Evolutionary conservation across 345 rosid genomes (phyloP), one percentile per base, ranked within the genome.

Genomic region (Euphorbia peplus): DNA sequence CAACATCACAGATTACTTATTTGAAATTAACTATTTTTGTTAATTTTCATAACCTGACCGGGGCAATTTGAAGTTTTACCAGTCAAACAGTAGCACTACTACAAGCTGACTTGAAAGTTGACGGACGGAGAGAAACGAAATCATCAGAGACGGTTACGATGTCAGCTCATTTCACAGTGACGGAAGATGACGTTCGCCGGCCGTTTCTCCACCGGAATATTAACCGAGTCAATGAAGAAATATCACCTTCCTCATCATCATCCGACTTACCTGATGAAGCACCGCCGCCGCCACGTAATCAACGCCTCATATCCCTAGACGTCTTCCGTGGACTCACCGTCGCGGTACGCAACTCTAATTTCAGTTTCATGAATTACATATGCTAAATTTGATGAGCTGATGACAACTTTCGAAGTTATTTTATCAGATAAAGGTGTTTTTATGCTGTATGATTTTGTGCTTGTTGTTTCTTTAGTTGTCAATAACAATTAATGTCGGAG

Each of bases 301-400:
- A 72, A 70, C 86, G 86, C 51, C 83, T 86, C 47, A 55, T 70
- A 2, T 86, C 85, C 48, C 86, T 86, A 57, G 85, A 86, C 75
- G 85, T 82, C 58, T 82, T 82, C 69, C 86, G 88, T 39, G 90
- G 90, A 35, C 86, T 86, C 73, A 79, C 88, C 64, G 77, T 86
- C 70, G 88, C 81, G 37, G 86, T 84, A 76, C 26, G 76, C 32
- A 28, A 4, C 71, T 35, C n/a, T 19, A 8, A 19, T 56, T 8
- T 37, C 39, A 3, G 1, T 54, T 68, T 28, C 26, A 21, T 69
- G 6, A 2, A 19, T 16, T 5, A 25, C 2, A 13, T 1, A 7
- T 14, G 1, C 19, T 61, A 3, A 21, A 10, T 61, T 61, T 61
- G 13, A 63, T 63, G 32, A 24, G 32, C 9, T 62, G 32, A 19